phyloP scores from a whole-genome alignment of 192 early-diverging fungal genomes.

The Pilaira anomala region DNA sequence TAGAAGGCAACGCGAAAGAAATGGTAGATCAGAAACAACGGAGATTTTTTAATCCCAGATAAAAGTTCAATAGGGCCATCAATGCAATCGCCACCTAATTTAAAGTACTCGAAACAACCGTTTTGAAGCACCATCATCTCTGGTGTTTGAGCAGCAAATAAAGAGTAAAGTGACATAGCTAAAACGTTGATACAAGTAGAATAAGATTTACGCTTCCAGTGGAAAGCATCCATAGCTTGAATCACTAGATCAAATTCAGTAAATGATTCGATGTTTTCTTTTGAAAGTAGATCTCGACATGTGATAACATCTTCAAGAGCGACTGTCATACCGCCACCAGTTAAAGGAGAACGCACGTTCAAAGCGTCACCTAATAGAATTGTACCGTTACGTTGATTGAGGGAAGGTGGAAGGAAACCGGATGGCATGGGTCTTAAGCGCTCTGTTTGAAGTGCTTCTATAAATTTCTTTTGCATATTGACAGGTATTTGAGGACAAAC shows the following conservation, averaged over 20 bases:
- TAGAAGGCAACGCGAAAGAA: slow-evolving; percentile 90
- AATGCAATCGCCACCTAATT: slow-evolving; percentile 75
- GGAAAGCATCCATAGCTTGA: slow-evolving; percentile 59
- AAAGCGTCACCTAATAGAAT: slow-evolving; percentile 94
- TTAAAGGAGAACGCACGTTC: slow-evolving; percentile 93
- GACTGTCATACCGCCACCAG: slow-evolving; percentile 95
- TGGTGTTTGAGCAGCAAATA: slow-evolving; percentile 83
- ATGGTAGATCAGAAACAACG: slow-evolving; percentile 75
- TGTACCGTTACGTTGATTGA: slow-evolving; percentile 64
- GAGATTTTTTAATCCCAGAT: slow-evolving; percentile 70
- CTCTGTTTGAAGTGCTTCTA: slow-evolving; percentile 63
- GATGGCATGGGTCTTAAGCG: slow-evolving; percentile 84
- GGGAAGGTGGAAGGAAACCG: slow-evolving; percentile 76
- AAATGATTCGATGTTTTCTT: slow-evolving; percentile 42
- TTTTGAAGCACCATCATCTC: slow-evolving; percentile 70
- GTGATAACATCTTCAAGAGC: slow-evolving; percentile 87
- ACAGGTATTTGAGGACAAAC: slow-evolving; percentile 76
- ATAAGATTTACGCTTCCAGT: slow-evolving; percentile 73
- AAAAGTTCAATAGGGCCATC: slow-evolving; percentile 82
- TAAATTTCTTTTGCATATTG: slow-evolving; percentile 55
- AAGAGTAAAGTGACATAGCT: slow-evolving; percentile 80
- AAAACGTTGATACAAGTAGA: slow-evolving; percentile 84
- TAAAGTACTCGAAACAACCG: slow-evolving; percentile 86
- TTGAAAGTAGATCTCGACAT: slow-evolving; percentile 53
- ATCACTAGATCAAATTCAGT: slow-evolving; percentile 44